Evolutionary conservation across 371 early-diverging fungal genomes (phyloP).

Genomic region (Mucor mucedo): DNA sequence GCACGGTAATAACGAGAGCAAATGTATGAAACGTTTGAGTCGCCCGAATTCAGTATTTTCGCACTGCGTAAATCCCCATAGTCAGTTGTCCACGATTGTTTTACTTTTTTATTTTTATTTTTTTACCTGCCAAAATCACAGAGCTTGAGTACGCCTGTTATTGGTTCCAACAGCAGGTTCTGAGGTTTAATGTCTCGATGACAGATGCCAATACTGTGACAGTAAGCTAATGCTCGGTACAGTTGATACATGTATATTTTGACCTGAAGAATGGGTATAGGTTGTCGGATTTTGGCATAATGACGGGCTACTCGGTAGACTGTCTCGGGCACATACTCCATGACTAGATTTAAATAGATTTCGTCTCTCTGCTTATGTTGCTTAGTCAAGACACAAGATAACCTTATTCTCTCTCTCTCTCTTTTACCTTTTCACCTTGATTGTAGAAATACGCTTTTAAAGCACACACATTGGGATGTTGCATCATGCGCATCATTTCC

Average conservation of each 20-base stretch:
- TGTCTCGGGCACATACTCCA: slow-evolving; percentile 87
- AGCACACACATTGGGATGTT: slow-evolving; percentile 79
- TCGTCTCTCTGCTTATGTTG: slow-evolving; percentile 61
- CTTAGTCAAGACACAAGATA: neutral
- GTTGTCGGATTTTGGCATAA: slow-evolving; percentile 83
- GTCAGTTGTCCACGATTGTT: neutral
- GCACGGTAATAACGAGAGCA: slow-evolving; percentile 98
- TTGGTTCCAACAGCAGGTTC: slow-evolving; percentile 93
- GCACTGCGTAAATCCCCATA: slow-evolving; percentile 56
- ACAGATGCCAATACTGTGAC: slow-evolving; percentile 91
- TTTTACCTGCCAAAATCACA: slow-evolving; percentile 94
- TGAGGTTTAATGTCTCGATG: slow-evolving; percentile 98
- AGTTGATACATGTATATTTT: slow-evolving; percentile 97
- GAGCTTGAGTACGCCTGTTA: slow-evolving; percentile 88
- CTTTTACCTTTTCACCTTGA: slow-evolving; percentile 54
- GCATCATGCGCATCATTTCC: slow-evolving; percentile 82
- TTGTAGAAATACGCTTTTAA: slow-evolving; percentile 81
- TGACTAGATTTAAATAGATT: slow-evolving; percentile 80
- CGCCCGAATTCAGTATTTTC: slow-evolving; percentile 86
- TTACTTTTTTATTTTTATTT: neutral
- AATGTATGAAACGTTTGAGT: slow-evolving; percentile 94
- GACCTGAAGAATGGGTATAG: slow-evolving; percentile 88
- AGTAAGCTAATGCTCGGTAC: slow-evolving; percentile 93
- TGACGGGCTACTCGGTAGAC: slow-evolving; percentile 82
- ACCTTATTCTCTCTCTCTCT: neutral